Percentiles rank a stretch among this genome's conserved stretches.
Conservation (phyloP, 352 stramenopile genomes). For the Globisporangium apiculatum region DNA sequence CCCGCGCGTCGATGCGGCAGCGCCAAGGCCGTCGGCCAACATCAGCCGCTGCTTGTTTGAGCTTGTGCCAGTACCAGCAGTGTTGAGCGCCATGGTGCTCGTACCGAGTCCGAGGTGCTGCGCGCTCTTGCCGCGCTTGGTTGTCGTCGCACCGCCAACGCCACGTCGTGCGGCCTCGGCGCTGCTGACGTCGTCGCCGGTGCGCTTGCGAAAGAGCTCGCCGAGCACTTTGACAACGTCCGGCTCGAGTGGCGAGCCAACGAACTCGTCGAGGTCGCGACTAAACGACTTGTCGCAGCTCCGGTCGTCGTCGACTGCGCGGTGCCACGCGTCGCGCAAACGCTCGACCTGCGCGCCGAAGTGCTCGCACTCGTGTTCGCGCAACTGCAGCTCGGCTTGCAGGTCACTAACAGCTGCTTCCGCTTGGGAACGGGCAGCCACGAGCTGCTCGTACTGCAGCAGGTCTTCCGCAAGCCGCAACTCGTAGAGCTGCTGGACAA, state of each 20-base stretch:
- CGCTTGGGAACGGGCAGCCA: slow-evolving; percentile 22
- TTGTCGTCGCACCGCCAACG: background rate
- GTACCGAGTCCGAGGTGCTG: slow-evolving; percentile 15
- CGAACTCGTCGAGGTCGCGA: slow-evolving; percentile 69
- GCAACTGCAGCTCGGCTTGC: slow-evolving; percentile 12
- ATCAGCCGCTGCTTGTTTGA: slow-evolving; percentile 34
- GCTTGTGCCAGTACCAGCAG: background rate
- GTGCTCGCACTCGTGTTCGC: slow-evolving; percentile 36
- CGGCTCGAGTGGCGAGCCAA: slow-evolving; percentile 53
- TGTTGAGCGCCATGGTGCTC: slow-evolving; percentile 12
- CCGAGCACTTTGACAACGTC: slow-evolving; percentile 69
- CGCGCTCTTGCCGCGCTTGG: slow-evolving; percentile 18
- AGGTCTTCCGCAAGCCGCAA: slow-evolving; percentile 49
- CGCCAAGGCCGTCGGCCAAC: slow-evolving; percentile 22
- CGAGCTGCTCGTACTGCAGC: slow-evolving; percentile 43
- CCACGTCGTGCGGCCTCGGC: slow-evolving; percentile 3
- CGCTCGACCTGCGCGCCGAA: slow-evolving; percentile 45
- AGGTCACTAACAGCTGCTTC: slow-evolving; percentile 18
- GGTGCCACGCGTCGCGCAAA: slow-evolving; percentile 60
- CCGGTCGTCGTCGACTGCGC: slow-evolving; percentile 65
- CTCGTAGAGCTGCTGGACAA: slow-evolving; percentile 71
- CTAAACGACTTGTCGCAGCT: slow-evolving; percentile 49
- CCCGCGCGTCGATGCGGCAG: slow-evolving; percentile 23
- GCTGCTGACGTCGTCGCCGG: slow-evolving; percentile 32
- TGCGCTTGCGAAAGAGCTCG: slow-evolving; percentile 74